Evolutionary conservation across 441 rosid species (phyloP), one percentile per base, ranked within the genome.

Genomic region (Populus hybrid): DNA sequence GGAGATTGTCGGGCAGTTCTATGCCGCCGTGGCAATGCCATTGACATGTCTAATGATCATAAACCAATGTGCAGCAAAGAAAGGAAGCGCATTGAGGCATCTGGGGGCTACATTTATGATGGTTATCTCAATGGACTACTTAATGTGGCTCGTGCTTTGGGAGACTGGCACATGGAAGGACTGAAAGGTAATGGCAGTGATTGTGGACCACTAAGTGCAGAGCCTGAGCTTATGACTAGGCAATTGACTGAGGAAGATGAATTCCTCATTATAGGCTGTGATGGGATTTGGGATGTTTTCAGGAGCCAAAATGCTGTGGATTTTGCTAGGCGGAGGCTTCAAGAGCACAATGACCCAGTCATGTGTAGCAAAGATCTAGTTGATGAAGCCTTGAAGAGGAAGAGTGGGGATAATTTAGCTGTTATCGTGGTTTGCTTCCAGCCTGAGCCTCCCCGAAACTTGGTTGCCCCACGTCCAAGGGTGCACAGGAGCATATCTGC

Each of bases 1-100:
- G 98, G 98, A 82, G 98, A 91, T 77, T 94, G 98, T 79, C 86
- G 98, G 74, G 98, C 98, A 33, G 98, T 94, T 56, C 82, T 94
- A 40, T 91, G 94, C 73, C 90, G 94, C 11, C 91, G 89, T n/a
- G 97, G 98, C 9, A 89, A 81, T 82, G 95, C 97, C 73, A 82
- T 94, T 73, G 95, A 91, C 81, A 89, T 94, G 97, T 94, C 97
- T 8, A 88, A 84, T 79, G 98, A 94, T 81, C 98, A 94, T 83
- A 94, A 93, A 79, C 95, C 98, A 26, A 68, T 76, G 72, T 89
- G 94, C 81, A 80, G 38, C 79, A 83, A 76, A 75, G 97, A 91
- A 86, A 87, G 66, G 81, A 77, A 75, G 70, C 91, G 96, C 72
- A 90, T 94, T 0, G 94, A 89, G 84, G 91, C 92, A 71, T 88